phyloP scores from a whole-genome alignment of 2,329 filamentous ascomycete genomes.

The Tolypocladium nubicola region DNA sequence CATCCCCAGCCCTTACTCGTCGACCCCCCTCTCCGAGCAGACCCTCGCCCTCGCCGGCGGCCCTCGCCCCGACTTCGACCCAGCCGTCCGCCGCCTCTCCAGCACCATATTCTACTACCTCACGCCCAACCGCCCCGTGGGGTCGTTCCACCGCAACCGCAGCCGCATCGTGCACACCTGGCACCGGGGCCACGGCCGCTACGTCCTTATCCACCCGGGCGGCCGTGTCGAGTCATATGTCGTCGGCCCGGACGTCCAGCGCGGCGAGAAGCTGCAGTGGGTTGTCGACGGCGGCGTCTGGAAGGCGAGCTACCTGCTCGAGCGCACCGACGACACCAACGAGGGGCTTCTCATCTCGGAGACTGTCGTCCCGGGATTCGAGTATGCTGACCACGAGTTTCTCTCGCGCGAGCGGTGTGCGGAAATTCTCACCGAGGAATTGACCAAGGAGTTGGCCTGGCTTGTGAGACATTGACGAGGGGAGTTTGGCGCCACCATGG shows the following conservation, averaged over 20 bases:
- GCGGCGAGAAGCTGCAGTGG: conserved; percentile 56
- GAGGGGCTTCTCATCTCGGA: conserved; percentile 54
- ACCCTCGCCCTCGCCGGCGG: conserved; percentile 20
- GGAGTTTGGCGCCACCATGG: background rate
- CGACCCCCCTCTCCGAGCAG: conserved; percentile 22
- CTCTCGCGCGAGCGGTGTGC: conserved; percentile 38
- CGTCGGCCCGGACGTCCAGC: conserved; percentile 46
- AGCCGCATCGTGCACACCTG: conserved; percentile 54
- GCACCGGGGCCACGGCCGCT: conserved; percentile 50
- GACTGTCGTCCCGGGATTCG: conserved; percentile 58
- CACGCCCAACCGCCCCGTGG: conserved; percentile 41
- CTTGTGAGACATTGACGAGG: conserved; percentile 19
- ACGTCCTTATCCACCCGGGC: conserved; percentile 51
- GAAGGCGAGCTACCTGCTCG: conserved; percentile 51
- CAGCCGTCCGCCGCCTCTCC: conserved; percentile 37
- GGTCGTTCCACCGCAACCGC: conserved; percentile 53
- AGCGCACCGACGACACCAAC: conserved; percentile 14
- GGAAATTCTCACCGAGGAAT: conserved; percentile 39
- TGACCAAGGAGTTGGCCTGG: conserved; percentile 37
- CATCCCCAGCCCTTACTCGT: conserved; percentile 37
- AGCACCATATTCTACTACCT: conserved; percentile 58
- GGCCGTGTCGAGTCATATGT: conserved; percentile 52
- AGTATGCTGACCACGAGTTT: conserved; percentile 58
- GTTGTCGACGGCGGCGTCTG: conserved; percentile 58
- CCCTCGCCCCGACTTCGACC: conserved; percentile 24